Base-by-base conservation (phyloP, 2,329 filamentous ascomycete genomes). In the Trichoderma gracile region DNA sequence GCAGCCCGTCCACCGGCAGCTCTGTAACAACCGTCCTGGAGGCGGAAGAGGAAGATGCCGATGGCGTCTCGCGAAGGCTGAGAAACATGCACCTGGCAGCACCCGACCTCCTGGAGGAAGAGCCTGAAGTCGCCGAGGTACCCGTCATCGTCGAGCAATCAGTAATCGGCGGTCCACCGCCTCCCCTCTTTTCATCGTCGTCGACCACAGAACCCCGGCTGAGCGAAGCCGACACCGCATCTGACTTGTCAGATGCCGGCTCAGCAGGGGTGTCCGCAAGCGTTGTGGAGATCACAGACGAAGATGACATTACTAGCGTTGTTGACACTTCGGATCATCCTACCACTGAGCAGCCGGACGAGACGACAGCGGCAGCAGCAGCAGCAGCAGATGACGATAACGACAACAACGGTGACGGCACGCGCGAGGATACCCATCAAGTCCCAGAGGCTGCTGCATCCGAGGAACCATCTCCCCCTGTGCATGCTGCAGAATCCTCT, bases 21-120 rank as follows among this genome's bases (percentile, higher is more conserved):
- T 85, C 89, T 5, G 90, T 97, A 21, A 87, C 88, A 1, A 95
- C 92, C 0, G 92, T 96, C 15, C 84, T 92, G 42, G 92, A 96
- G 74, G 87, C 92, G 56, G 88, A 91, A 63, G 92, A 96, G 71
- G 93, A 96, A 66, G 86, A 90, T 19, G 70, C 78, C 19, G 76
- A 78, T 2, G 78, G 81, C 25, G 75, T 84, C 23, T 76, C 80
- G 21, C 77, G 77, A 62, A 82, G 76, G 68, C 69, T 86, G 54
- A 79, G 74, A 64, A 73, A 74, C 33, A 77, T 86, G 73, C 79
- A 79, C 38, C 78, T 86, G 47, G 77, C 81, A 1, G 74, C 75
- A 9, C 74, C 79, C 1, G 87, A 92, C 67, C 83, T 87, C 46
- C 84, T 86, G 27, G 89, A 92, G 3, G 76, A 78, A 38, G 78